Evolutionary conservation across 768 basidiomycete species (phyloP).

Genomic region (Ramaria rubella): DNA sequence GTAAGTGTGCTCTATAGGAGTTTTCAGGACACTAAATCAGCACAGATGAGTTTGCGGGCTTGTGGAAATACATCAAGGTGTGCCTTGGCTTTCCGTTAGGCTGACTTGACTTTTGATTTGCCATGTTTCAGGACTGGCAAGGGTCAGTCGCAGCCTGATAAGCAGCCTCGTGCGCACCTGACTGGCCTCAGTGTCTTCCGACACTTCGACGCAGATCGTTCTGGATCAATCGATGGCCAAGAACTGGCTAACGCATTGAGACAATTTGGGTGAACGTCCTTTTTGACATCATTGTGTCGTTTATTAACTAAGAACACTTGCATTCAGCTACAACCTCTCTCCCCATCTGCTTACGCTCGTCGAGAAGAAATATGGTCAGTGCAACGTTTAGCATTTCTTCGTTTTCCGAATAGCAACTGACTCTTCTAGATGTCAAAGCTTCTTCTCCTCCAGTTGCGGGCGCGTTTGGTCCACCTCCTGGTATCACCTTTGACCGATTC

Average conservation of each 20-base stretch:
- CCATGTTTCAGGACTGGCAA: conserved; percentile 63
- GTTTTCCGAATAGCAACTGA: conserved; percentile 6
- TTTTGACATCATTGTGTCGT: background rate
- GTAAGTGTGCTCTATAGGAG: conserved; percentile 28
- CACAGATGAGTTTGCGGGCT: conserved; percentile 51
- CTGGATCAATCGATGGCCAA: conserved; percentile 64
- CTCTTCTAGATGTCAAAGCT: conserved; percentile 49
- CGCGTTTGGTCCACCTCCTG: conserved; percentile 34
- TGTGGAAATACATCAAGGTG: conserved; percentile 78
- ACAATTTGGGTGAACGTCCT: conserved; percentile 55
- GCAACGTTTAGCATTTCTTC: background rate
- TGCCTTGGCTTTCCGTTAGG: background rate
- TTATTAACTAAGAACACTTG: background rate
- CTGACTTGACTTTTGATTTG: background rate
- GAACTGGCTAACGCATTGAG: conserved; percentile 65
- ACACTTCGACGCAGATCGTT: conserved; percentile 79
- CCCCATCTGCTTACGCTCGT: conserved; percentile 60
- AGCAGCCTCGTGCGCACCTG: background rate
- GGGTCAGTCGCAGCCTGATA: background rate
- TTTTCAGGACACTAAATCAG: background rate
- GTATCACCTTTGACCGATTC: conserved; percentile 83
- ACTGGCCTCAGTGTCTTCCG: conserved; percentile 51
- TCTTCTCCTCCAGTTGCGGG: conserved; percentile 26
- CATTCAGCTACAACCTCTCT: conserved; percentile 53
- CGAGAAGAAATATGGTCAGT: conserved; percentile 73